Base-by-base conservation (phyloP, 208 protist species). In the Trypanosoma theileri region DNA sequence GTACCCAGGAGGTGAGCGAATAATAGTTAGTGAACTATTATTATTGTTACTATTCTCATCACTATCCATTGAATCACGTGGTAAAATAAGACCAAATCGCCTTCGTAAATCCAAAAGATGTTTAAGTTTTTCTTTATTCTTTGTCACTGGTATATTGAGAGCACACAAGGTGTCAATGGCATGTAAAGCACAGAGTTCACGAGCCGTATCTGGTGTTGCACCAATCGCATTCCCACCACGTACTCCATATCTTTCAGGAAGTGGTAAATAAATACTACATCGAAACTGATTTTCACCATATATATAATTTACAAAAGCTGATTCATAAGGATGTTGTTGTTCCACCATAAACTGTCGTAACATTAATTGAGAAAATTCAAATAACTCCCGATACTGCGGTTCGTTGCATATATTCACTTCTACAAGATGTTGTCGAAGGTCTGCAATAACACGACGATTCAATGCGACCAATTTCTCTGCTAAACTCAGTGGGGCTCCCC, bases 191-290 rank as follows among this genome's bases (percentile, higher is more conserved):
- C 66, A 76, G 11, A 93, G 73, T 9, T 51, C 13, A 26, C 65
- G 51, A 13, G 78, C 71, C 41, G 12, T 46, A 14, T 66, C 62
- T 0, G 79, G 76, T 3, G 79, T 83, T 41, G 26, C 19, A 19
- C 59, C 84, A 41, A 93, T 84, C 13, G 74, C 73, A 65, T 73
- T 87, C n/a, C 82, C 87, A 26, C 87, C 87, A 28, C 87, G 87
- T 12, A 89, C 59, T 46, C 87, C 87, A 54, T 81, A 90, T 22
- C 51, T 52, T 35, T 77, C 71, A n/a, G 87, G 82, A 31, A 93
- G 75, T 16, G 87, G 87, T 22, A 93, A 74, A 59, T 88, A 90
- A 41, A 90, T 65, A 31, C 70, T 86, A 3, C 66, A 62, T 58
- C 87, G 81, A 55, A 69, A 86, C 78, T 88, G 76, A n/a, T 17